Conservation (phyloP, 257 asterid species). For the Solanum bukasovii region DNA sequence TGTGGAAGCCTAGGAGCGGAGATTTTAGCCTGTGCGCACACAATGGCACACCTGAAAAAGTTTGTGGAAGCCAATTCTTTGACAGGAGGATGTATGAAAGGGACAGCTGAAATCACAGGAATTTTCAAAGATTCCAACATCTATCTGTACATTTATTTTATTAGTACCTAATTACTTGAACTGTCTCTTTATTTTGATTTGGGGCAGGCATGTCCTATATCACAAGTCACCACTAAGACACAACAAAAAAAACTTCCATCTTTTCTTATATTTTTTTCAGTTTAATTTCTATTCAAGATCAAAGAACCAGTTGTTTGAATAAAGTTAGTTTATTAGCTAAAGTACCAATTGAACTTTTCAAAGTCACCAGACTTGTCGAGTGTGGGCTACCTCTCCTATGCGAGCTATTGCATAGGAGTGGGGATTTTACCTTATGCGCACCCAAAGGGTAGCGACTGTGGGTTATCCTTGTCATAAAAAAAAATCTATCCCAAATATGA, state of each 20-base stretch:
- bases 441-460: too few relatives aligned
- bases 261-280: not conserved
- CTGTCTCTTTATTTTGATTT: not conserved
- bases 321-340: not conserved
- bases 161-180: not conserved
- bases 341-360: not conserved
- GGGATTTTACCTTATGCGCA: too few relatives aligned
- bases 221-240: not conserved
- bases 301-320: not conserved
- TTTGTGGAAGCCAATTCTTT: not conserved
- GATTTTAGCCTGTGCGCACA: accelerated
- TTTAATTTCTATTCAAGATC: not conserved
- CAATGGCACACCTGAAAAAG: not conserved
- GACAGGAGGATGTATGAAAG: not conserved
- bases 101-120: not conserved
- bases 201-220: not conserved
- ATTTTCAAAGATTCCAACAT: not conserved
- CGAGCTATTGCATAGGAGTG: too few relatives aligned
- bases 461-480: too few relatives aligned
- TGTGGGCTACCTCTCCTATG: too few relatives aligned
- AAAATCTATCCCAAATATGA: not conserved
- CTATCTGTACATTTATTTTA: not conserved
- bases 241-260: not conserved
- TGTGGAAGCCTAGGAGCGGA: not conserved
- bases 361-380: too few relatives aligned